Evolutionary conservation across 345 rosid species (phyloP).

Genomic region (Salix caprea): DNA sequence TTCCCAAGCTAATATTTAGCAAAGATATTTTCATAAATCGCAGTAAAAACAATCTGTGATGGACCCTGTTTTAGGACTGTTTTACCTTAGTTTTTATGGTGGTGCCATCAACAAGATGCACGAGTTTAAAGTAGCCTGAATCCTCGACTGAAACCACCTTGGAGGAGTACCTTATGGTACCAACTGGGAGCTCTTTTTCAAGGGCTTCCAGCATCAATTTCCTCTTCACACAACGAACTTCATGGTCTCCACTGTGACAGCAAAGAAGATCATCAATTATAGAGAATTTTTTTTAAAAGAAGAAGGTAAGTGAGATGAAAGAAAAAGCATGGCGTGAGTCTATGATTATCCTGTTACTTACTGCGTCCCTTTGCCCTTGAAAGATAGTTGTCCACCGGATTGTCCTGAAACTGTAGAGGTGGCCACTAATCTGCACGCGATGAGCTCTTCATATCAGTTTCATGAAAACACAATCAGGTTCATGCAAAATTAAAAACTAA

Average conservation of each 20-base stretch:
- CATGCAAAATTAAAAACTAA: too few species aligned
- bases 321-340: neutral
- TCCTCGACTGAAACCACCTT: conserved; percentile 59
- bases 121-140: conserved; percentile 44
- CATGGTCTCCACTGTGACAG: conserved; percentile 35
- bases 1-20: too few species aligned
- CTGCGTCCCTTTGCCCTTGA: conserved; percentile 25
- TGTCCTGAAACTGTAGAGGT: conserved; percentile 19
- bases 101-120: conserved; percentile 60
- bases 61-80: neutral
- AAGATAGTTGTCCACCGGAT: neutral
- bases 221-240: conserved; percentile 54
- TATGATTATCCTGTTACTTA: conserved; percentile 13
- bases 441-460: too few species aligned
- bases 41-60: too few species aligned
- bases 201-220: conserved; percentile 49
- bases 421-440: conserved; percentile 33
- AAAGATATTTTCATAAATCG: too few species aligned
- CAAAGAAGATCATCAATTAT: neutral
- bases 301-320: too few species aligned
- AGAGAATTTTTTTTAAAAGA: too few species aligned
- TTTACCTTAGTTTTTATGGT: conserved; percentile 56
- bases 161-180: conserved; percentile 59
- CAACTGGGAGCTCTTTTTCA: conserved; percentile 47
- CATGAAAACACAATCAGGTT: too few species aligned